Conservation (phyloP, 2,329 filamentous ascomycete species). For the Periconia sp. region DNA sequence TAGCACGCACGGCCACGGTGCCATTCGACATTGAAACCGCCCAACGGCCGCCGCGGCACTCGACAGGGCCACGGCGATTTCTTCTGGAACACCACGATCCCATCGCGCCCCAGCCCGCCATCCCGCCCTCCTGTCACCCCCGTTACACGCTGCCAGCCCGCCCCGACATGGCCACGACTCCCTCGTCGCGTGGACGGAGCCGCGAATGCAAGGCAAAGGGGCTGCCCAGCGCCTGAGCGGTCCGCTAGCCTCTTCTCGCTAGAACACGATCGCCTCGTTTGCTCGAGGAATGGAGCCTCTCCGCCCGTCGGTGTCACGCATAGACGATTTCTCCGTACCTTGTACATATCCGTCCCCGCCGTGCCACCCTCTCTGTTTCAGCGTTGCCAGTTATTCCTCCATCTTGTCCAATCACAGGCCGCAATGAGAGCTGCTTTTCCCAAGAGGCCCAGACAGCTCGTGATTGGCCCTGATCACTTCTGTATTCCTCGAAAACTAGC, state of each 20-base stretch:
- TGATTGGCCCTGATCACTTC: neutral
- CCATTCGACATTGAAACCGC: slow-evolving; percentile 9
- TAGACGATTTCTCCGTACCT: slow-evolving; percentile 14
- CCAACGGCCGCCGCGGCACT: slow-evolving; percentile 8
- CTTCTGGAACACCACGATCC: neutral
- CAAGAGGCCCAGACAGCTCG: neutral
- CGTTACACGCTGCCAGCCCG: slow-evolving; percentile 1
- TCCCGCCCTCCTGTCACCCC: neutral
- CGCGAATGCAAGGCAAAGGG: slow-evolving; percentile 19
- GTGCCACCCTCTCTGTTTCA: slow-evolving; percentile 15
- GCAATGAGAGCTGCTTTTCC: slow-evolving; percentile 6
- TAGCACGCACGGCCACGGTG: slow-evolving; percentile 9
- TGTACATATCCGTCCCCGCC: too few species aligned
- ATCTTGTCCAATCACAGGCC: neutral
- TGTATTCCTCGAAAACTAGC: too few species aligned
- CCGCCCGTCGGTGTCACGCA: slow-evolving; percentile 10
- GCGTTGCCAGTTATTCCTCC: neutral
- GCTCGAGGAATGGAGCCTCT: slow-evolving; percentile 14
- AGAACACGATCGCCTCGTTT: slow-evolving; percentile 21
- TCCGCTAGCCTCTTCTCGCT: slow-evolving; percentile 10
- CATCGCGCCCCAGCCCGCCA: neutral
- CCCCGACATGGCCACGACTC: slow-evolving; percentile 4
- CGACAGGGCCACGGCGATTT: neutral
- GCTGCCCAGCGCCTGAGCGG: slow-evolving; percentile 9
- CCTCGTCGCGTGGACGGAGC: slow-evolving; percentile 10